A percentile compares a stretch with the other conserved stretches of the same genome.
These are phyloP conservation scores for Backusella mclennaniae DNA, from an alignment of 192 early-diverging fungal genomes.

Conservation along the genomic window DNA sequence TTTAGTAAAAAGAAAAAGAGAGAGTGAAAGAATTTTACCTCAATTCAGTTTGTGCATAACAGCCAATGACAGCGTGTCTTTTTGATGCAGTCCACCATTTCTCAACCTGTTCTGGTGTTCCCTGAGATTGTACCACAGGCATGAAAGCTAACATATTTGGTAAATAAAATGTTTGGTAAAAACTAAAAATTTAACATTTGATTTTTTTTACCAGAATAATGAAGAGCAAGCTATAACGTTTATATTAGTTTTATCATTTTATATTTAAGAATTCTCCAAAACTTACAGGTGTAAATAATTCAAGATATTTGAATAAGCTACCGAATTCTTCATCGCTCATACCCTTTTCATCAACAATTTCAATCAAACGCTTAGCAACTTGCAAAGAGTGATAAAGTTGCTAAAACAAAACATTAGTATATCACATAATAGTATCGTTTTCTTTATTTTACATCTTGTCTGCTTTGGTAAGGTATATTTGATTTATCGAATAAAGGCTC, in stretches of 20 bases:
- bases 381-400: constrained; percentile 12
- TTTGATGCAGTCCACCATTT: constrained; percentile 68
- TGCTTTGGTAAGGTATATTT: constrained; percentile 29
- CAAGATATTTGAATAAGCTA: constrained; percentile 30
- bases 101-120: constrained; percentile 67
- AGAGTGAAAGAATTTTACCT: constrained; percentile 54
- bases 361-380: constrained; percentile 24
- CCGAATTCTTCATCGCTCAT: constrained; percentile 35
- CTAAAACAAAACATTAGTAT: constrained; percentile 11
- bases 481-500: constrained; percentile 58
- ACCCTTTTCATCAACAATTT: constrained; percentile 33
- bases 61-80: constrained; percentile 74
- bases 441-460: constrained; percentile 35
- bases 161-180: constrained; percentile 34
- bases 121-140: constrained; percentile 69
- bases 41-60: constrained; percentile 86
- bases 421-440: neutral
- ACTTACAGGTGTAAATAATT: constrained; percentile 45
- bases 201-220: constrained; percentile 32
- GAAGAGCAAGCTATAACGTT: constrained; percentile 23
- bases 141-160: constrained; percentile 61
- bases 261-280: neutral
- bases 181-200: neutral
- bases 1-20: constrained; percentile 13
- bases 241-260: neutral